Evolutionary conservation across 176 grass and related monocot species (phyloP).

Genomic region (Microstegium vimineum): DNA sequence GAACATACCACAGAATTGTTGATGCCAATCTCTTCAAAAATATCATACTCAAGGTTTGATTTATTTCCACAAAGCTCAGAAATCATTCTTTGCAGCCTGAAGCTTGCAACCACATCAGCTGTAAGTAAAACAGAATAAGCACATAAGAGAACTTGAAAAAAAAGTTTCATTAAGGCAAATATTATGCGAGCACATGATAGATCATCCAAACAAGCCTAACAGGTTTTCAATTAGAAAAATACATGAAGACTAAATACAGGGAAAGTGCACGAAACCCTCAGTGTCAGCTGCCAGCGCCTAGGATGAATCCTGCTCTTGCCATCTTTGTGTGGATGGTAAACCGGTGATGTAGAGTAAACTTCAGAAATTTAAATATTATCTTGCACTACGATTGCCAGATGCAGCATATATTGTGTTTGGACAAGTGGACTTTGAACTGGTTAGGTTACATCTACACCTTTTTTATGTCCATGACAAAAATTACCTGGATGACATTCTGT

Average conservation of each 20-base stretch:
- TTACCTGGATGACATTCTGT: background rate
- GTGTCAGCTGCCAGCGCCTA: background rate
- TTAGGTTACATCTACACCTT: background rate
- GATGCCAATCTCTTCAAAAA: constrained; percentile 76
- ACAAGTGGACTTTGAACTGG: background rate
- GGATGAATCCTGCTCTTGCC: background rate
- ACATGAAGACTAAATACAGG: background rate
- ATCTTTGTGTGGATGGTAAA: background rate
- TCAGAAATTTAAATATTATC: background rate
- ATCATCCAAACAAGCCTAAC: background rate
- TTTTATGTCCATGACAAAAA: background rate
- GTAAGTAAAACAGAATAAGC: constrained; percentile 21
- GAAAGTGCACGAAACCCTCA: background rate
- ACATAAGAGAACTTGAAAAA: background rate
- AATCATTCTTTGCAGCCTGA: constrained; percentile 57
- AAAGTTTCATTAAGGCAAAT: background rate
- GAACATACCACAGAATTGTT: constrained; percentile 50
- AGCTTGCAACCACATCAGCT: constrained; percentile 76
- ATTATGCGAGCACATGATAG: background rate
- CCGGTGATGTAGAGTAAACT: background rate
- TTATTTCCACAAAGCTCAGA: constrained; percentile 50
- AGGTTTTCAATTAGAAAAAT: background rate
- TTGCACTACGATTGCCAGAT: background rate
- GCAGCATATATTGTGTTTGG: background rate
- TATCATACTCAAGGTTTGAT: constrained; percentile 67